Conservation (phyloP, 2,329 filamentous ascomycete genomes). For the Aspergillus arachidicola region DNA sequence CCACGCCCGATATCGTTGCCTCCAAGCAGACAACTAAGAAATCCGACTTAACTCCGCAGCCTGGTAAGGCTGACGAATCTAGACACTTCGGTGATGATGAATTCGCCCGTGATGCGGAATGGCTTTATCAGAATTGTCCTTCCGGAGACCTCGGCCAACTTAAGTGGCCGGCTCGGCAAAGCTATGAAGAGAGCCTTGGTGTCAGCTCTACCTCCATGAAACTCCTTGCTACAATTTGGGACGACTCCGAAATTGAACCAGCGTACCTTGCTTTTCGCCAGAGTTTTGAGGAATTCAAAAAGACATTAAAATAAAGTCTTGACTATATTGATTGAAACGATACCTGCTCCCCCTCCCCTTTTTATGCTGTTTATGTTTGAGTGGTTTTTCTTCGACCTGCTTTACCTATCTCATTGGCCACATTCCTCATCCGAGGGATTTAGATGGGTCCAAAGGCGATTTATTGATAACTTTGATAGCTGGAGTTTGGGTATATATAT, state of each 20-base stretch:
- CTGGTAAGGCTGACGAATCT: neutral
- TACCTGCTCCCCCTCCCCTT: neutral
- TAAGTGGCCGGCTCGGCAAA: slow-evolving; percentile 23
- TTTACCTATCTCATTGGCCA: neutral
- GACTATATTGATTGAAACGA: neutral
- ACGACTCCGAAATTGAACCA: slow-evolving; percentile 19
- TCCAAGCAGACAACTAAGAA: slow-evolving; percentile 1
- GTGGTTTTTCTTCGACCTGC: neutral
- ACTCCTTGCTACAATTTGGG: slow-evolving; percentile 20
- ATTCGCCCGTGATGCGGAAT: slow-evolving; percentile 29
- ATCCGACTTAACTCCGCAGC: neutral
- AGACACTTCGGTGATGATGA: slow-evolving; percentile 27
- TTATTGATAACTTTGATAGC: neutral
- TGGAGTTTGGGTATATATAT: neutral
- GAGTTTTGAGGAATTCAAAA: slow-evolving; percentile 21
- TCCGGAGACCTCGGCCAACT: slow-evolving; percentile 27
- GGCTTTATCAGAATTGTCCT: slow-evolving; percentile 30
- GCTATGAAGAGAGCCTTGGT: slow-evolving; percentile 21
- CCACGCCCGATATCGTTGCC: slow-evolving; percentile 18
- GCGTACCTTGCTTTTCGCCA: slow-evolving; percentile 17
- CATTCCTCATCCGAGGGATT: neutral
- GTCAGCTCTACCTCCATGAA: slow-evolving; percentile 13
- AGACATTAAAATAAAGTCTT: slow-evolving; percentile 14
- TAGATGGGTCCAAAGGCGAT: slow-evolving; percentile 3
- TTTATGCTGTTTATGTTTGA: slow-evolving; percentile 1